A percentile compares a stretch with the other conserved stretches of the same genome.
These are phyloP conservation scores for Raddia distichophylla DNA, from an alignment of 176 grass and related monocot genomes.

Conservation along the genomic window DNA sequence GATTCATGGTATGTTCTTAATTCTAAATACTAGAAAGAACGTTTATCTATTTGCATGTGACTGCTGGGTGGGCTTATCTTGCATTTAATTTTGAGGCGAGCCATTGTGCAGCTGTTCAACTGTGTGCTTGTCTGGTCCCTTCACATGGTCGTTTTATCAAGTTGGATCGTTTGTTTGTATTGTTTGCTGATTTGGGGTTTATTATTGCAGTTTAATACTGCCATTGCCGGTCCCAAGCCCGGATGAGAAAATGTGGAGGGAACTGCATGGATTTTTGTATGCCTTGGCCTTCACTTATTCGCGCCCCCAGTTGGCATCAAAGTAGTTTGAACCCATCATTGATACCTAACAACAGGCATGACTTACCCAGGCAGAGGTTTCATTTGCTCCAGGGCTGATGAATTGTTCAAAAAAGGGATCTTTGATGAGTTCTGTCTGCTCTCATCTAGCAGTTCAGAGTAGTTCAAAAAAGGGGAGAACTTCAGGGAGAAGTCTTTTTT, in stretches of 20 bases:
- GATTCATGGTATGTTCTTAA: background rate
- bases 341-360: too few relatives aligned
- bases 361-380: too few relatives aligned
- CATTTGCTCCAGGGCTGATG: too few relatives aligned
- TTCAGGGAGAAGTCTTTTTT: too few relatives aligned
- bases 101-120: background rate
- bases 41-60: background rate
- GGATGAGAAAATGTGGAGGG: constrained; percentile 71
- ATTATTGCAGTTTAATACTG: constrained; percentile 57
- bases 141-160: background rate
- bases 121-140: background rate
- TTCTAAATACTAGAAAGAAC: too few relatives aligned
- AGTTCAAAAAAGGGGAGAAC: too few relatives aligned
- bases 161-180: background rate
- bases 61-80: background rate
- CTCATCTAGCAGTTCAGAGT: too few relatives aligned
- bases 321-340: too few relatives aligned
- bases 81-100: background rate
- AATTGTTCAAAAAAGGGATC: too few relatives aligned
- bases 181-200: constrained; percentile 17
- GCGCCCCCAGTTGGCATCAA: too few relatives aligned
- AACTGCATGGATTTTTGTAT: constrained; percentile 2
- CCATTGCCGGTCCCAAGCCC: constrained; percentile 68
- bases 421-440: too few relatives aligned
- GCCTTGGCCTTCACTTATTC: too few relatives aligned